Conservation (phyloP, 2,329 filamentous ascomycete genomes). For the Penicillium freii region DNA sequence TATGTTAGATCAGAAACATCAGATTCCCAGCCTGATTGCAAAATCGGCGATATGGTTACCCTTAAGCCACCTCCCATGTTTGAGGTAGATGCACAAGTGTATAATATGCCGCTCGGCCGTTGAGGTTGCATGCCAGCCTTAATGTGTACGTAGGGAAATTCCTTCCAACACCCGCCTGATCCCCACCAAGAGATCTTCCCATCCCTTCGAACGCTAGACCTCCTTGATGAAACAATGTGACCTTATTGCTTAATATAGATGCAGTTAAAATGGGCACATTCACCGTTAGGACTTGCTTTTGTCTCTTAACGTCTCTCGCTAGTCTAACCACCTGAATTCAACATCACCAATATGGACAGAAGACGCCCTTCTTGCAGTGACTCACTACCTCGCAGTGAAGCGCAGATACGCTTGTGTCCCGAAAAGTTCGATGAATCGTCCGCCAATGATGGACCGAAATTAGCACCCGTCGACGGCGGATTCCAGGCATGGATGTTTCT, state of each 20-base stretch:
- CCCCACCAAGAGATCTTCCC: slow-evolving; percentile 3
- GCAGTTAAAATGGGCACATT: slow-evolving; percentile 5
- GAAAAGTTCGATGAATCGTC: slow-evolving; percentile 1
- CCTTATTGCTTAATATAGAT: background rate
- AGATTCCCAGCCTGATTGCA: slow-evolving; percentile 4
- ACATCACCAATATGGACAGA: slow-evolving; percentile 2
- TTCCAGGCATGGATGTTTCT: slow-evolving; percentile 49
- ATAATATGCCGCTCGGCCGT: slow-evolving; percentile 3
- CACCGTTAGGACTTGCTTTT: background rate
- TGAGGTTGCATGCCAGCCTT: slow-evolving; percentile 11
- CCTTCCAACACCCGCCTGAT: slow-evolving; percentile 17
- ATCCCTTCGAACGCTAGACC: slow-evolving; percentile 15
- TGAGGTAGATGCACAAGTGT: background rate
- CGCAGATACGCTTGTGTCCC: slow-evolving; percentile 7
- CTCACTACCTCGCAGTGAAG: slow-evolving; percentile 7
- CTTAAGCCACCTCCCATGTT: background rate
- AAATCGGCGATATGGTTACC: background rate
- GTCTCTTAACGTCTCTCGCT: background rate
- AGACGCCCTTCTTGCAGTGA: slow-evolving; percentile 1
- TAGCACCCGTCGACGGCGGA: slow-evolving; percentile 40
- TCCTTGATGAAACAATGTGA: slow-evolving; percentile 19
- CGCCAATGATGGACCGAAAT: background rate
- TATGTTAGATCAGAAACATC: background rate
- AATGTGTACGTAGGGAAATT: slow-evolving; percentile 14
- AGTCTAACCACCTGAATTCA: background rate